A percentile compares a stretch with the other conserved stretches of the same genome.
phyloP scores from a whole-genome alignment of 2,329 filamentous ascomycete genomes.

The Xylariaceae sp. region DNA sequence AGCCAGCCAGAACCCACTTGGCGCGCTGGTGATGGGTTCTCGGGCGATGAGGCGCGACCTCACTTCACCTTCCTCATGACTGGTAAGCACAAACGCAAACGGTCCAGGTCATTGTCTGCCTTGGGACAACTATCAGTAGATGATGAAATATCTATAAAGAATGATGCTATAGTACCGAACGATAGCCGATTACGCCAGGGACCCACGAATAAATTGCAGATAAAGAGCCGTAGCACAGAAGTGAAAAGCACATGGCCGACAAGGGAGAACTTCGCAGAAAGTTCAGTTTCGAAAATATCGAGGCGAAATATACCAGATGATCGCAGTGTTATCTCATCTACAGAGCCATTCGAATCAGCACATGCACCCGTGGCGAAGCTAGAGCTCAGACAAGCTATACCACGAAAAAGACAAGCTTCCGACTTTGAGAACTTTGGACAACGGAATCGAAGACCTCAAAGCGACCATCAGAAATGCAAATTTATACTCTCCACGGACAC shows the following conservation, averaged over 20 bases:
- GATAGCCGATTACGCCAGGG: background rate
- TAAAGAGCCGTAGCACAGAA: slow-evolving; percentile 11
- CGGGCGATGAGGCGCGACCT: slow-evolving; percentile 36
- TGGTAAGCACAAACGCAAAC: slow-evolving; percentile 33
- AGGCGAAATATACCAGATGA: slow-evolving; percentile 3
- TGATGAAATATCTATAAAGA: slow-evolving; percentile 3
- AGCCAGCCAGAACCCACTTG: slow-evolving; percentile 31
- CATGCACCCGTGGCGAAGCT: background rate
- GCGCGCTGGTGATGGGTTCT: slow-evolving; percentile 40
- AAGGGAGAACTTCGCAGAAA: slow-evolving; percentile 35
- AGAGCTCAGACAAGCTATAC: background rate
- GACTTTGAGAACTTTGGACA: slow-evolving; percentile 36
- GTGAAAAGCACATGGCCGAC: slow-evolving; percentile 40
- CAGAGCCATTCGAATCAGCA: slow-evolving; percentile 1
- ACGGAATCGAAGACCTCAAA: background rate
- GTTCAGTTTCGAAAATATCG: slow-evolving; percentile 9
- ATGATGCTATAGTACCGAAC: background rate
- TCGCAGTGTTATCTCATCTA: slow-evolving; percentile 2
- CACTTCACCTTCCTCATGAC: slow-evolving; percentile 30
- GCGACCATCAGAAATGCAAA: background rate
- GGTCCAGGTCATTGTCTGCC: slow-evolving; percentile 26
- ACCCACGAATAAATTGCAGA: background rate
- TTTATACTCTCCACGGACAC: background rate
- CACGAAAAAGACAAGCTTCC: slow-evolving; percentile 25
- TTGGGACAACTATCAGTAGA: slow-evolving; percentile 35